Base-by-base conservation (phyloP, 768 basidiomycete genomes). In the Filobasidium floriforme region DNA sequence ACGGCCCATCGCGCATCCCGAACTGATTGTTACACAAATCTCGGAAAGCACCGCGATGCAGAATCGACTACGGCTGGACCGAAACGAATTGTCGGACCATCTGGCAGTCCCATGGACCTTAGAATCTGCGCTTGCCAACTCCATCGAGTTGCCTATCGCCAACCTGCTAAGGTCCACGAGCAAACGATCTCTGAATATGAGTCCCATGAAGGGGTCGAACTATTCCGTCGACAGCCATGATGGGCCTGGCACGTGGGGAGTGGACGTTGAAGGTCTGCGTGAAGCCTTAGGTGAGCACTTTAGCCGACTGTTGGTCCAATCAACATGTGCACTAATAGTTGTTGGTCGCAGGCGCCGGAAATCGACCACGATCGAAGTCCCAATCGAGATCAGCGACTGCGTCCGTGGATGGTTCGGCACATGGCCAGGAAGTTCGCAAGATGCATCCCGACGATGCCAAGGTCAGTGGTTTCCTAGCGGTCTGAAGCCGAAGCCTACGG, bases 231-330 rank as follows among this genome's bases (percentile, higher is more conserved):
- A 65, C 37, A 66, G 65, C 24, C 60, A 55, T 14, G 49, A 59
- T 60, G 59, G 49, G 10, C 60, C 40, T 22, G 59, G 51, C 14
- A 26, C 54, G 32, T 84, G 88, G 66, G 87, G 88, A 0, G 86
- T 94, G 18, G 92, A 92, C 26, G 91, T 94, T 26, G 86, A 85
- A 1, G 91, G 93, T 74, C 82, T 96, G 40, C 83, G 91, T 62
- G 91, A 92, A 71, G 92, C 92, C 4, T 80, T 96, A 22, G 75
- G 74, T 73, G 54, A 65, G 69, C 60, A 37, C 5, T 19, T n/a
- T 43, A 37, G 37, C 19, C 11, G 9, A 7, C 40, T 4, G 15
- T 11, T 15, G 5, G 10, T n/a, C 7, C 12, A 12, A 41, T 41
- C 46, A n/a, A 62, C 1, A 11, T 62, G 19, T 15, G 12, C 37